Percentiles rank a stretch among this genome's conserved stretches.
Conservation (phyloP, 2,329 filamentous ascomycete genomes). For the Apiospora pterosperma region DNA sequence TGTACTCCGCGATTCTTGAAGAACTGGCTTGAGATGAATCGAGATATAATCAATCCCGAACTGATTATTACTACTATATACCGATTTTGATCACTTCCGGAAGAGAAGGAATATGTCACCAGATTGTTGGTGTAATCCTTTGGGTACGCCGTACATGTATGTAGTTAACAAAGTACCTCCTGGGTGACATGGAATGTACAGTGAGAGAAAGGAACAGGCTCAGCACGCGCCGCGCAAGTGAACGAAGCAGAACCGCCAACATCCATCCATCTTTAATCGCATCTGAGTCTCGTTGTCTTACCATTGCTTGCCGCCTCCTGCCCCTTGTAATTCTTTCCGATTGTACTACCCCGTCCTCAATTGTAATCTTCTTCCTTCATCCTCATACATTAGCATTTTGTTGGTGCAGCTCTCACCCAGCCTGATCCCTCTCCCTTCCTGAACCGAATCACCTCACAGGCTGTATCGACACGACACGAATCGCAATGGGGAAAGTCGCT, state of each 20-base stretch:
- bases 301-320: not conserved
- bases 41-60: too few species aligned
- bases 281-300: not conserved
- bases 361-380: not conserved
- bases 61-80: too few species aligned
- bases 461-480: not conserved
- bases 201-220: not conserved
- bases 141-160: too few species aligned
- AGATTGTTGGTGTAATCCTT: too few species aligned
- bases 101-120: too few species aligned
- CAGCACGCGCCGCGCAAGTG: not conserved
- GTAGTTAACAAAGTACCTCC: not conserved
- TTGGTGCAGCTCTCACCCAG: not conserved
- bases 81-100: too few species aligned
- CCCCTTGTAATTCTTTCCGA: not conserved
- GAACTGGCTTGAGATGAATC: too few species aligned
- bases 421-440: not conserved
- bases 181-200: not conserved
- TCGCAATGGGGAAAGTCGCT: slow-evolving; percentile 40
- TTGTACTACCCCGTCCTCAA: not conserved
- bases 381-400: not conserved
- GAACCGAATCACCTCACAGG: not conserved
- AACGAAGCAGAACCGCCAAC: not conserved
- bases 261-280: not conserved
- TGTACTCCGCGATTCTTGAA: too few species aligned